Evolutionary conservation across 2,329 filamentous ascomycete genomes (phyloP).

Genomic region (Colletotrichum nymphaeae): DNA sequence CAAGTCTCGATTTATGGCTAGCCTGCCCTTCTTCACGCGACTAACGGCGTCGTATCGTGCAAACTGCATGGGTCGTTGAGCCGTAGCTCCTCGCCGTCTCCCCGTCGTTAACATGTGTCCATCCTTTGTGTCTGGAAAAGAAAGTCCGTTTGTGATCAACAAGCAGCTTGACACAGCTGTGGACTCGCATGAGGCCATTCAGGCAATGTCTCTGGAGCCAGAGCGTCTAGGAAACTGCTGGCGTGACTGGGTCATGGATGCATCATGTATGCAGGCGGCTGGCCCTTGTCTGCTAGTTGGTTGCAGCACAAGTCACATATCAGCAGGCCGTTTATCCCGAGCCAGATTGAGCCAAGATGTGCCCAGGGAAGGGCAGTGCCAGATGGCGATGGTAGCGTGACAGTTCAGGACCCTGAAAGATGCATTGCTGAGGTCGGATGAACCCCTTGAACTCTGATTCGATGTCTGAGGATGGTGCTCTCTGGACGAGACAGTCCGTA

Average conservation of each 20-base stretch:
- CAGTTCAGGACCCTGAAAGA: neutral
- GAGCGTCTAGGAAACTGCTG: neutral
- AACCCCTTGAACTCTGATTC: neutral
- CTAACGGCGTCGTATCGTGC: neutral
- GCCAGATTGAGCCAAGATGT: neutral
- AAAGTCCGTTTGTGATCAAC: neutral
- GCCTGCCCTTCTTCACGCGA: neutral
- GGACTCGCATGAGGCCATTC: constrained; percentile 5
- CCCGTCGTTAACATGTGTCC: neutral
- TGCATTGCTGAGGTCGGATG: neutral
- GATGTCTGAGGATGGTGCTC: neutral
- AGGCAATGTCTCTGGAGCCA: neutral
- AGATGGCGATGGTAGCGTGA: neutral
- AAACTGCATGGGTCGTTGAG: neutral
- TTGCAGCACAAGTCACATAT: neutral
- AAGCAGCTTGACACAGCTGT: neutral
- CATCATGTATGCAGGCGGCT: too few relatives aligned
- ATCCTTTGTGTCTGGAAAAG: neutral
- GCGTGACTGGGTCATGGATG: neutral
- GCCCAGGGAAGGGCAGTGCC: neutral
- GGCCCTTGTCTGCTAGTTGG: constrained; percentile 2
- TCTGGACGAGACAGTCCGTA: neutral
- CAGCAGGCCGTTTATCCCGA: neutral
- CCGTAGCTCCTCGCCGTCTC: neutral
- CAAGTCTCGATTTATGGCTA: constrained; percentile 1